Evolutionary conservation across 2,329 filamentous ascomycete species (phyloP), one percentile per base, ranked within the genome.

Genomic region (Calonectria hawksworthii): DNA sequence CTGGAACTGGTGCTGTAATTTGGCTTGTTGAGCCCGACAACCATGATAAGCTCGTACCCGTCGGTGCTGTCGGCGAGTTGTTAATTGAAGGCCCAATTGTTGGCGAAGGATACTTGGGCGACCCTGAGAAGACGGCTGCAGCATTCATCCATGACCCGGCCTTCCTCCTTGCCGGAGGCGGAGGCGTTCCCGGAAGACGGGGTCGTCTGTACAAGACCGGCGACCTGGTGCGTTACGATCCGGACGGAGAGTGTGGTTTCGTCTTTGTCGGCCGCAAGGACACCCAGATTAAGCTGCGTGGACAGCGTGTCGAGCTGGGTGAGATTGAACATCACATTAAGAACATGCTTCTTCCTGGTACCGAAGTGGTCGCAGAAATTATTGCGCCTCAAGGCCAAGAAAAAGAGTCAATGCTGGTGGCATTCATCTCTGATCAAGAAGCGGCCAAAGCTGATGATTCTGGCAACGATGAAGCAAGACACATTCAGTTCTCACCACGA

Each of bases 251-350:
- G 44, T 89, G 89, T 0, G 87, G 86, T 9, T 87, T 93, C 50
- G 83, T 88, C 11, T 92, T 91, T 74, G 86, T 93, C 50, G 92
- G 92, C 21, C 88, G 93, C 64, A 93, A 92, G 77, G 93, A 94
- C 78, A 89, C 89, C n/a, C 92, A 93, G 82, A 90, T 93, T 70
- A 94, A 95, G 83, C 84, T 94, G 34, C 87, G 89, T 14, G 94
- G 94, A 32, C 93, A 91, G 76, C 86, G 93, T 70, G 89, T 93
- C 67, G 94, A 93, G 83, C 86, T 92, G 26, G 86, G 87, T 1
- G 89, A 90, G 76, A 88, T 90, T 9, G 89, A 90, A 76, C 86
- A 88, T 70, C 86, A 90, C 74, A 86, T 90, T 72, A 83, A 84
- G 16, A 82, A 84, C 36, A 47, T 79, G 13, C 79, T 90, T 16